Conservation (phyloP, 2,329 filamentous ascomycete species). For the Verticillium isaacii region DNA sequence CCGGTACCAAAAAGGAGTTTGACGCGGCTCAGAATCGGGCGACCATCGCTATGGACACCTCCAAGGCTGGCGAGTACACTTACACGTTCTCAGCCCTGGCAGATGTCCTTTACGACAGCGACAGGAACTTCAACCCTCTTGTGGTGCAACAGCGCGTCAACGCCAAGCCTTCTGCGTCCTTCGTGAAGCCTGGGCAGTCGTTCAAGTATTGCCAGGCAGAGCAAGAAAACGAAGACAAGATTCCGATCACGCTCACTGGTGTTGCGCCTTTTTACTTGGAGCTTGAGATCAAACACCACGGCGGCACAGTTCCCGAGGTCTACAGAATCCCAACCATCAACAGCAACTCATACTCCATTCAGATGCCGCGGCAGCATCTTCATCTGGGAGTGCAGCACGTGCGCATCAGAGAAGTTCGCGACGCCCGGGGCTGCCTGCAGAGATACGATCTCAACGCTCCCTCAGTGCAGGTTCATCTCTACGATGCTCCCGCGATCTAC, state of each 20-base stretch:
- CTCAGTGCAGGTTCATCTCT: slow-evolving; percentile 85
- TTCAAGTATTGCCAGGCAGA: slow-evolving; percentile 95
- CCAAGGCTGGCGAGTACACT: slow-evolving; percentile 74
- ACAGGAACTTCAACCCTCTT: slow-evolving; percentile 61
- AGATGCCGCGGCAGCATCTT: slow-evolving; percentile 78
- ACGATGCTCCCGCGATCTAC: slow-evolving; percentile 87
- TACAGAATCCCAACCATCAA: slow-evolving; percentile 78
- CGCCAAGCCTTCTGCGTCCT: slow-evolving; percentile 74
- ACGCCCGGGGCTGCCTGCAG: slow-evolving; percentile 80
- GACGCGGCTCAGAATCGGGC: slow-evolving; percentile 73
- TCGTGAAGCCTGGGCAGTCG: slow-evolving; percentile 81
- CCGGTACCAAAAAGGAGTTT: slow-evolving; percentile 64
- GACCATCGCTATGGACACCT: slow-evolving; percentile 80
- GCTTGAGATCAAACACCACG: slow-evolving; percentile 88
- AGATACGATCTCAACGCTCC: slow-evolving; percentile 67
- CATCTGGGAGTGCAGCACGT: slow-evolving; percentile 87
- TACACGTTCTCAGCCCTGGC: slow-evolving; percentile 82
- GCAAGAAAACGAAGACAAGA: slow-evolving; percentile 74
- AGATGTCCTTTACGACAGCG: slow-evolving; percentile 80
- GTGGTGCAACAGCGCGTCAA: slow-evolving; percentile 79
- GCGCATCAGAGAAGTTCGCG: slow-evolving; percentile 83
- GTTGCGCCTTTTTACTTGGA: slow-evolving; percentile 85
- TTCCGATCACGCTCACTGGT: slow-evolving; percentile 81
- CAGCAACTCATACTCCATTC: slow-evolving; percentile 69
- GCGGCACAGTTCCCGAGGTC: slow-evolving; percentile 71